Evolutionary conservation across 768 basidiomycete species (phyloP).

Genomic region (Fomitopsis serialis): DNA sequence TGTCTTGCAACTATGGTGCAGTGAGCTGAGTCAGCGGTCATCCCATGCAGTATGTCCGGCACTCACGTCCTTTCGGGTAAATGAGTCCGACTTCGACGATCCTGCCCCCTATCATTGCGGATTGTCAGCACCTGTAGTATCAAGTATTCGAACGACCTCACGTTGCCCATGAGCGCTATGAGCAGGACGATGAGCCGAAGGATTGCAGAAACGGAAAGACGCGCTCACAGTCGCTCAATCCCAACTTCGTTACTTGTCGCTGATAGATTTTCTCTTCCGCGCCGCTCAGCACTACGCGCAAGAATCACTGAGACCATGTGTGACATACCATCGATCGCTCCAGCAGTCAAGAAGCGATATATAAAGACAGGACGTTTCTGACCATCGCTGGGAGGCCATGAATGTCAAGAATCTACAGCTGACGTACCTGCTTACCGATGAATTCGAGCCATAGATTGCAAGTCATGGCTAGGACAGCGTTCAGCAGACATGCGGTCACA

Average conservation of each 20-base stretch:
- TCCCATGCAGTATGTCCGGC: background rate
- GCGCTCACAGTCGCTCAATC: conserved; percentile 75
- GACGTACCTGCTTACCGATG: conserved; percentile 54
- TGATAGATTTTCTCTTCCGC: conserved; percentile 83
- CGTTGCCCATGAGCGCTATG: conserved; percentile 69
- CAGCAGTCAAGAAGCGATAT: conserved; percentile 80
- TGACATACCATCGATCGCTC: conserved; percentile 88
- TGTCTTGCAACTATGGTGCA: conserved; percentile 69
- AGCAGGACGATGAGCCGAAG: conserved; percentile 3
- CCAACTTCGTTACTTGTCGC: conserved; percentile 91
- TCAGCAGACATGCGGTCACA: background rate
- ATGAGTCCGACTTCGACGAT: conserved; percentile 74
- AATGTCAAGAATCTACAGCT: conserved; percentile 5
- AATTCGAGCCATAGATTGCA: conserved; percentile 97
- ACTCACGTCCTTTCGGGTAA: conserved; percentile 79
- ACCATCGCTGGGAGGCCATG: conserved; percentile 61
- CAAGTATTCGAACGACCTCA: conserved; percentile 23
- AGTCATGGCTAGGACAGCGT: conserved; percentile 59
- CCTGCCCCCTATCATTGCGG: conserved; percentile 32
- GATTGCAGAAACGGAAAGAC: conserved; percentile 17
- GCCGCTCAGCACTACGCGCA: conserved; percentile 10
- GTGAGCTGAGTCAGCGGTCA: conserved; percentile 7
- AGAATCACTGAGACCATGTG: too few species aligned
- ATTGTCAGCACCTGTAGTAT: background rate
- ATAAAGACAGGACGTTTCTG: conserved; percentile 90